A percentile compares a stretch with the other conserved stretches of the same genome.
Conservation (phyloP, 2,329 filamentous ascomycete species). For the Macrophomina pseudophaseolina region DNA sequence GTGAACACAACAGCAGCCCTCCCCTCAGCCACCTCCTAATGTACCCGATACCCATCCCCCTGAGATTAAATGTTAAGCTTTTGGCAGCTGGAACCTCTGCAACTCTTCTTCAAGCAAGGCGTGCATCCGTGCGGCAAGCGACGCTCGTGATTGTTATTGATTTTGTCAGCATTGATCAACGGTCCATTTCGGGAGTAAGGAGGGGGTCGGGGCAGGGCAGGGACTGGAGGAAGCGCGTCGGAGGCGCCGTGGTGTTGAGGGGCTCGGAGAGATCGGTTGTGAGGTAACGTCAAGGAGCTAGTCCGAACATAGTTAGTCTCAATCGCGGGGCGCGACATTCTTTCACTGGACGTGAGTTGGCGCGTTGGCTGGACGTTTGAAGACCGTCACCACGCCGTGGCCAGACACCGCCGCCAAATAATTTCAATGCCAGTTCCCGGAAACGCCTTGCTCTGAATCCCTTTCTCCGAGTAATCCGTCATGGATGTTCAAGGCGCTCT, state of each 20-base stretch:
- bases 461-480: neutral
- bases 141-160: conserved; percentile 21
- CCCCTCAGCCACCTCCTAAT: conserved; percentile 24
- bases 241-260: neutral
- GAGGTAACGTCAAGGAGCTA: neutral
- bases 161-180: neutral
- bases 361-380: conserved; percentile 6
- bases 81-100: neutral
- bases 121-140: conserved; percentile 5
- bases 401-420: conserved; percentile 3
- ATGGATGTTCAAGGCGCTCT: conserved; percentile 54
- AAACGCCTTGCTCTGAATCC: neutral
- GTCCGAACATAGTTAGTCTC: neutral
- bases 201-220: neutral
- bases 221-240: neutral
- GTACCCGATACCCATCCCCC: conserved; percentile 18
- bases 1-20: neutral
- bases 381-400: conserved; percentile 14
- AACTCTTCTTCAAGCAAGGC: conserved; percentile 14
- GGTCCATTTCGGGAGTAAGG: neutral
- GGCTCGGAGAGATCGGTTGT: neutral
- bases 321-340: conserved; percentile 19
- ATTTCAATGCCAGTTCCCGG: conserved; percentile 10
- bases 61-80: conserved; percentile 13
- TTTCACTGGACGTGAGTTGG: conserved; percentile 14